Percentiles rank a stretch among this genome's conserved stretches.
phyloP scores from a whole-genome alignment of 2,329 filamentous ascomycete species.

The Cladosporium austrohemisphaericum region DNA sequence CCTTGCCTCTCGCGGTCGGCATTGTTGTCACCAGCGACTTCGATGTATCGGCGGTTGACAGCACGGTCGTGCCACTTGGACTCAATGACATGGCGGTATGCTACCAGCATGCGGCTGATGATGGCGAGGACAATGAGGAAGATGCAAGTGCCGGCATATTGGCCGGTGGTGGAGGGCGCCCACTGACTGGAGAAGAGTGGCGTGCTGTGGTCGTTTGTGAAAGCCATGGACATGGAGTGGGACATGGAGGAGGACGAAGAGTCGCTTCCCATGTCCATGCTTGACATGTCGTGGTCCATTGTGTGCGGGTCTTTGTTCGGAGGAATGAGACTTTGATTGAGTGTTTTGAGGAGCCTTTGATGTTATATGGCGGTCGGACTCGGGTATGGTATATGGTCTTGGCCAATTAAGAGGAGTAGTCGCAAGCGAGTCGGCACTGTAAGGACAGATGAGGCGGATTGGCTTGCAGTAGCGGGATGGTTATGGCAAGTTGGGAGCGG shows the following conservation, averaged over 20 bases:
- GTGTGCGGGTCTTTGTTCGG: background rate
- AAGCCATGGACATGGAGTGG: conserved; percentile 54
- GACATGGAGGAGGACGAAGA: conserved; percentile 16
- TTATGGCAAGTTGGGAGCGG: too few relatives aligned
- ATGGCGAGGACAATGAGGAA: conserved; percentile 77
- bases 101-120: conserved; percentile 66
- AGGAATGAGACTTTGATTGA: background rate
- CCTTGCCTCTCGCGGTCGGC: conserved; percentile 45
- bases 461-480: too few relatives aligned
- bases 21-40: conserved; percentile 58
- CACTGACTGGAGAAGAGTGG: conserved; percentile 66
- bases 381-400: too few relatives aligned
- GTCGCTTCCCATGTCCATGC: conserved; percentile 12
- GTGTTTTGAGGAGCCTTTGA: background rate
- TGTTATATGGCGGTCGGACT: too few relatives aligned
- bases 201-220: conserved; percentile 61
- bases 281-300: conserved; percentile 15
- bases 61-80: conserved; percentile 69
- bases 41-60: conserved; percentile 70
- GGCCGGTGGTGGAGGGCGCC: conserved; percentile 66
- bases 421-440: background rate
- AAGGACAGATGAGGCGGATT: background rate
- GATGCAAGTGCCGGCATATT: conserved; percentile 86
- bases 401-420: too few relatives aligned
- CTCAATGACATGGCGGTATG: conserved; percentile 59